A percentile compares a stretch with the other conserved stretches of the same genome.
Conservation (phyloP, 176 grass and related monocot species). For the Carex littledalei region DNA sequence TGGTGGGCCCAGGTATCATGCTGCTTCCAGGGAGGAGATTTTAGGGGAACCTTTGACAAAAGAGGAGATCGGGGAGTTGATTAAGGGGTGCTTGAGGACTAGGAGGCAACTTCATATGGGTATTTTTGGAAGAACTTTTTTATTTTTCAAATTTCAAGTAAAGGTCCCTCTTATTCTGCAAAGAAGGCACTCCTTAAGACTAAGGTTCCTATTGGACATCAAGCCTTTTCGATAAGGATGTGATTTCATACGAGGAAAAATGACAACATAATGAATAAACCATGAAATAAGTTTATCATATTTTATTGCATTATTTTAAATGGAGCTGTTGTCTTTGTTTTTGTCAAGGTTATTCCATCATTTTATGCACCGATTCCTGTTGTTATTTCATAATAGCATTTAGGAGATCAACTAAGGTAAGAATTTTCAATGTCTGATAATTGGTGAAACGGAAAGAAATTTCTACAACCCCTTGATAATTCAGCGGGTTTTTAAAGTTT, state of each 20-base stretch:
- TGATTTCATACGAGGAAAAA: background rate
- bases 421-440: background rate
- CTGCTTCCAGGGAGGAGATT: conserved; percentile 60
- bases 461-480: background rate
- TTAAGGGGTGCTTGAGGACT: conserved; percentile 54
- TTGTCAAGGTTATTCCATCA: background rate
- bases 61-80: conserved; percentile 50
- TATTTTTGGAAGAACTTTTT: conserved; percentile 26
- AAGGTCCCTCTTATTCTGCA: background rate
- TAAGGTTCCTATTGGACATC: background rate
- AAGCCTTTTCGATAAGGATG: background rate
- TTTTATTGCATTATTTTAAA: background rate
- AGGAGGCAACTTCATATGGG: conserved; percentile 79
- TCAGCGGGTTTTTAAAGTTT: no score
- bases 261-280: background rate
- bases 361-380: background rate
- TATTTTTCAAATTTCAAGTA: background rate
- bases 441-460: background rate
- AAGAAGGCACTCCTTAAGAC: background rate
- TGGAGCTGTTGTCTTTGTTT: background rate
- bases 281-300: background rate
- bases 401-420: background rate
- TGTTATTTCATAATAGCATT: background rate
- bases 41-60: conserved; percentile 72
- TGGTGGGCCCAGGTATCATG: conserved; percentile 48